Conservation (phyloP, 495 filamentous ascomycete species). For the Cudoniella acicularis region DNA sequence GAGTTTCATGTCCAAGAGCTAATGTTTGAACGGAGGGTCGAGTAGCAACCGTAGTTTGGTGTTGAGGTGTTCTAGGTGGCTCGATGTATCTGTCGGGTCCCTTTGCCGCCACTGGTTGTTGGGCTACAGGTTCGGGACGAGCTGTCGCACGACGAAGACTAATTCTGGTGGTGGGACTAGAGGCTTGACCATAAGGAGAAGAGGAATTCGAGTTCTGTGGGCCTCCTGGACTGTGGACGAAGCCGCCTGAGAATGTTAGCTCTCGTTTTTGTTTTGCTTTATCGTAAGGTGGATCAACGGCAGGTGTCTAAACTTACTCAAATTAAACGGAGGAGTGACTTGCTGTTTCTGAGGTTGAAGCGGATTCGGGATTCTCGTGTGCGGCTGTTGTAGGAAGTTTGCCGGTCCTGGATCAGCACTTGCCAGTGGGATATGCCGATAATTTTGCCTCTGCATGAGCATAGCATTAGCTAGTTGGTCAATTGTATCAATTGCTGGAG, state of each 20-base stretch:
- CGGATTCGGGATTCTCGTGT: constrained; percentile 21
- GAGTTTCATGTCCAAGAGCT: constrained; percentile 28
- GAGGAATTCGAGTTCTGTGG: constrained; percentile 25
- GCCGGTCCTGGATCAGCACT: neutral
- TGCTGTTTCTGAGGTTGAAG: constrained; percentile 27
- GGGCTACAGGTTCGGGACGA: neutral
- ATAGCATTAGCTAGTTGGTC: constrained; percentile 17
- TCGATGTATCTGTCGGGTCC: neutral
- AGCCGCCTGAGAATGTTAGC: constrained; percentile 19
- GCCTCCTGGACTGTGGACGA: constrained; percentile 17
- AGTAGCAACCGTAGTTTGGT: neutral
- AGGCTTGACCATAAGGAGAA: constrained; percentile 30
- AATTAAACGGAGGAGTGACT: constrained; percentile 29
- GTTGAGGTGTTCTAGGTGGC: constrained; percentile 4
- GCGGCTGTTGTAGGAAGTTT: constrained; percentile 1
- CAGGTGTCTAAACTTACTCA: constrained; percentile 25
- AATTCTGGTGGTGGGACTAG: constrained; percentile 38
- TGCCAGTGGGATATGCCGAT: neutral
- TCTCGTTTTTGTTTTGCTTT: too few species aligned
- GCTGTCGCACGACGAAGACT: constrained; percentile 27
- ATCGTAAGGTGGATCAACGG: too few species aligned
- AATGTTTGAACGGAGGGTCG: constrained; percentile 3
- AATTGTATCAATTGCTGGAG: neutral
- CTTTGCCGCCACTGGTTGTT: neutral
- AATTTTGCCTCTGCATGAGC: neutral